Conservation (phyloP, 352 stramenopile genomes). For the Plasmopara halstedii region DNA sequence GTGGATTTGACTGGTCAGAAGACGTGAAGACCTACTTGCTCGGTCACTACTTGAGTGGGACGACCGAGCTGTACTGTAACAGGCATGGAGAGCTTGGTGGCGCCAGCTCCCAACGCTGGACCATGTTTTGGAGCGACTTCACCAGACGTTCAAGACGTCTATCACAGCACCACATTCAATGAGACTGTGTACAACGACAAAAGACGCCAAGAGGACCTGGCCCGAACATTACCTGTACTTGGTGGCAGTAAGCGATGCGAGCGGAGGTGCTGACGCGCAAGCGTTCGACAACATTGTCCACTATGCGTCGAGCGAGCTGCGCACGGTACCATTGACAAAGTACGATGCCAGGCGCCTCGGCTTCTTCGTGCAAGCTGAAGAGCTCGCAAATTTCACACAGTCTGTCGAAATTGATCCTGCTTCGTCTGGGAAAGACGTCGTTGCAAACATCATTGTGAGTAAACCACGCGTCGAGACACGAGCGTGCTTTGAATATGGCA, state of each 20-base stretch:
- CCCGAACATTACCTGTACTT: not conserved
- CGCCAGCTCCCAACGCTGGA: not conserved
- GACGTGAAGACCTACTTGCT: not conserved
- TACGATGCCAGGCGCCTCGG: not conserved
- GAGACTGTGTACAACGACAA: not conserved
- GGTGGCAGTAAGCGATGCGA: not conserved
- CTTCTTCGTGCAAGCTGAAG: not conserved
- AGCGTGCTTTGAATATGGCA: not conserved
- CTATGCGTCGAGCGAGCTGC: not conserved
- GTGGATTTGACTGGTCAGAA: not conserved
- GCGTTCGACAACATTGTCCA: not conserved
- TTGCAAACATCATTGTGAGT: not conserved
- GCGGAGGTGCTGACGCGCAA: not conserved
- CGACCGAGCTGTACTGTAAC: not conserved
- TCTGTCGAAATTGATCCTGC: not conserved
- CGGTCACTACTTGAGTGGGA: not conserved
- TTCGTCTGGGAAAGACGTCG: not conserved
- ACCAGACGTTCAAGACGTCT: not conserved
- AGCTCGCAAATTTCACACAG: not conserved
- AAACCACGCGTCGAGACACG: not conserved
- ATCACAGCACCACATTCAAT: not conserved
- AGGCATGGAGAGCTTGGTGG: not conserved
- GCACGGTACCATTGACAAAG: not conserved
- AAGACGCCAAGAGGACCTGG: not conserved
- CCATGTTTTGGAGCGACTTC: not conserved